Evolutionary conservation across 179 eudicot genomes (phyloP).

Genomic region (Drosera spatulata): DNA sequence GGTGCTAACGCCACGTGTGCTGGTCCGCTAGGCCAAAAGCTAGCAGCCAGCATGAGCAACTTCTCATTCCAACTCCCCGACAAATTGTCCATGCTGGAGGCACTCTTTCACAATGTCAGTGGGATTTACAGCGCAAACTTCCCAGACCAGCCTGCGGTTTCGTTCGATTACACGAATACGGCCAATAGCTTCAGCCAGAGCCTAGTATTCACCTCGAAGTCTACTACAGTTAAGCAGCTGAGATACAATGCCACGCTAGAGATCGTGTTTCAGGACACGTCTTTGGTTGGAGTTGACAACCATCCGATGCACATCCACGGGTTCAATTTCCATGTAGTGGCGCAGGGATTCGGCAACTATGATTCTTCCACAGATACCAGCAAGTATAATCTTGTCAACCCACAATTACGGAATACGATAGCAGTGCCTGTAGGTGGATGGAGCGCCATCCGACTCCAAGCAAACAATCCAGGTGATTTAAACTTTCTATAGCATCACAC

Average conservation of each 20-base stretch:
- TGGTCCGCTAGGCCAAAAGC: constrained; percentile 12
- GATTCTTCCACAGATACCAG: constrained; percentile 3
- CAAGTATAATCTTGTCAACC: constrained; percentile 14
- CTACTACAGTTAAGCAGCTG: constrained; percentile 25
- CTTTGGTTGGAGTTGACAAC: constrained; percentile 12
- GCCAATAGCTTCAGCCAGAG: constrained; percentile 6
- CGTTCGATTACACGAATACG: constrained; percentile 26
- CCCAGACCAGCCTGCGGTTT: constrained; percentile 21
- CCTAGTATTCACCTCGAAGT: constrained; percentile 9
- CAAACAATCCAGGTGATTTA: no score
- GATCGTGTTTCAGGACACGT: constrained; percentile 35
- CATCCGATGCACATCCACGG: constrained; percentile 55
- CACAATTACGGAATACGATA: no score
- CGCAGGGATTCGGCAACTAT: constrained; percentile 37
- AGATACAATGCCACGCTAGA: constrained; percentile 32
- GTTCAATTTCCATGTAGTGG: constrained; percentile 30
- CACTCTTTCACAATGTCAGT: constrained; percentile 11
- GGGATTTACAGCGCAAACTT: constrained; percentile 39
- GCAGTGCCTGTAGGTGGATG: no score
- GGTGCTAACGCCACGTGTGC: constrained; percentile 16
- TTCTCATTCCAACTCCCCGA: constrained; percentile 27
- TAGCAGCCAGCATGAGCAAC: constrained; percentile 42
- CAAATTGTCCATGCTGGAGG: constrained; percentile 27
- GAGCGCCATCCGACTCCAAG: no score
- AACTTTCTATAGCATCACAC: background rate